Evolutionary conservation across 2,329 filamentous ascomycete genomes (phyloP), one percentile per base, ranked within the genome.

Genomic region (Aspergillus quadricinctus): DNA sequence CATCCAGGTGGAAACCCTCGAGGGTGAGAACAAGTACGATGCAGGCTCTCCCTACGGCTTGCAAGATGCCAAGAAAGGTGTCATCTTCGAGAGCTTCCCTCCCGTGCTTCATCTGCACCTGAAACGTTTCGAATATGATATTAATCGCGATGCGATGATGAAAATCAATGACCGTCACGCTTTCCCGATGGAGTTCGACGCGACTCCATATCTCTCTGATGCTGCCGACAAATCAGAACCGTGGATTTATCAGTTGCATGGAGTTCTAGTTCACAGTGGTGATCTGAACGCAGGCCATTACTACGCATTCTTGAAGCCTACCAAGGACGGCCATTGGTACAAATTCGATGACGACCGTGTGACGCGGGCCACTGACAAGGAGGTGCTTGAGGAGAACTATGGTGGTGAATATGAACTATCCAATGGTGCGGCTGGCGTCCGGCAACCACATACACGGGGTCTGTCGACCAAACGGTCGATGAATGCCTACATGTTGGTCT

Each of bases 401-500:
- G 94, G 94, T 48, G 94, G 94, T 53, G 91, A 96, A 68, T 95
- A 92, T 69, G 72, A 81, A 53, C 76, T 81, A 49, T 72, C 76
- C 8, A 85, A 86, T 58, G 84, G 84, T 7, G 76, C 77, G n/a
- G 62, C 75, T 35, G 81, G 80, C 50, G 80, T 84, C 55, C 79
- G 85, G 55, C 87, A 87, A 64, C 85, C 84, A 1, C 88, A 87
- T 66, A 85, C 84, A 9, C 77, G 84, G 41, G 83, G 82, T 21
- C 80, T 83, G 72, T 87, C 85, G 2, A 81, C 83, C 3, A 88
- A 88, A 66, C 79, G 85, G 49, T 87, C 84, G 2, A 88, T 87
- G 82, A 99, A 92, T 72, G 95, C 94, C 4, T 99, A 99, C 80
- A 99, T 99, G 94, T 77, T 99, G 80, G 95, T 99, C 1, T 99